A percentile compares a stretch with the other conserved stretches of the same genome.
phyloP scores from a whole-genome alignment of 805 yeast species.

The Saturnispora quitensis region DNA sequence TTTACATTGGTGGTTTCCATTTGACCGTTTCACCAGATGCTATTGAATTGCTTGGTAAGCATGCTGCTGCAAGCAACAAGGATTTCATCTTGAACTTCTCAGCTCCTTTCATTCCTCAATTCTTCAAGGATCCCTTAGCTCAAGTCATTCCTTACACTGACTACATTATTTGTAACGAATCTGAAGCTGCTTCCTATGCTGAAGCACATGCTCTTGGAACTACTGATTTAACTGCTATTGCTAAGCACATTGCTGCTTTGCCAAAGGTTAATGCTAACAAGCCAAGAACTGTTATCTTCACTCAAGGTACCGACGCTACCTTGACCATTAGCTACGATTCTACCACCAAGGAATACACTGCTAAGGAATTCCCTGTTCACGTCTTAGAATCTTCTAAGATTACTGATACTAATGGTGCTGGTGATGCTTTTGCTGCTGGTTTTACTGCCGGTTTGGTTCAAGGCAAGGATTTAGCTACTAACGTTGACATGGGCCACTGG shows the following conservation, averaged over 20 bases:
- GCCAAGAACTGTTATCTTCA: constrained; percentile 83
- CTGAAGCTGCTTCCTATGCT: constrained; percentile 93
- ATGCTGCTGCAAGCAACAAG: constrained; percentile 44
- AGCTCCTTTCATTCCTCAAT: constrained; percentile 94
- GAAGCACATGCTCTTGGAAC: constrained; percentile 64
- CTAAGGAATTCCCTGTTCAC: constrained; percentile 57
- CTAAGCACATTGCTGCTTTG: constrained; percentile 68
- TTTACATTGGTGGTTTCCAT: constrained; percentile 98
- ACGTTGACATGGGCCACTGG: constrained; percentile 90
- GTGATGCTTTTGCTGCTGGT: constrained; percentile 97
- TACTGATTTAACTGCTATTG: constrained; percentile 63
- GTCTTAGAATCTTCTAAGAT: constrained; percentile 58
- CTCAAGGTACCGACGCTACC: constrained; percentile 93
- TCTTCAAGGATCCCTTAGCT: constrained; percentile 88
- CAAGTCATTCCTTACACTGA: constrained; percentile 79
- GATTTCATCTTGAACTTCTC: constrained; percentile 73
- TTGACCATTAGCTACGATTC: constrained; percentile 56
- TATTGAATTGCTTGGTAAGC: constrained; percentile 79
- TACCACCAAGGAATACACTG: constrained; percentile 35
- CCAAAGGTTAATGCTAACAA: constrained; percentile 63
- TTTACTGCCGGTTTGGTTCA: constrained; percentile 81
- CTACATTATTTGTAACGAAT: constrained; percentile 87
- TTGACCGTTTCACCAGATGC: constrained; percentile 97
- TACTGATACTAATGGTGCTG: constrained; percentile 96
- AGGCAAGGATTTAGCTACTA: constrained; percentile 50